Conservation (phyloP, 495 filamentous ascomycete genomes). For the Copromyces sp. region DNA sequence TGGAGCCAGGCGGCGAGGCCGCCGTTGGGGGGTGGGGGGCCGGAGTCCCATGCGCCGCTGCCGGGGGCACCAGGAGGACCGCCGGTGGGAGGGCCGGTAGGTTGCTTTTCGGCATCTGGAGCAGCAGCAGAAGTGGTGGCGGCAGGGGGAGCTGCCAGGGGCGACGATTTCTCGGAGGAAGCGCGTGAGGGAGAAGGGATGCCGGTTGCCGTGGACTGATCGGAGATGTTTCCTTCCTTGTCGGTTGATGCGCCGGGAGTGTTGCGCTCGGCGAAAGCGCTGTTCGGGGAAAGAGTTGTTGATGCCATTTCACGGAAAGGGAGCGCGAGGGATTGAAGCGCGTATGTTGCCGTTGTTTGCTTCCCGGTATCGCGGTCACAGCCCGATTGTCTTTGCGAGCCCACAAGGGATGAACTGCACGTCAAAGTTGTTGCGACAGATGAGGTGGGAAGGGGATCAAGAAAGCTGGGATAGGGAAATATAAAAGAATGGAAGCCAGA, state of each 20-base stretch:
- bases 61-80: background rate
- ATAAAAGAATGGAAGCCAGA: background rate
- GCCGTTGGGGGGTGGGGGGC: conserved; percentile 26
- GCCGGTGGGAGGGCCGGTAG: background rate
- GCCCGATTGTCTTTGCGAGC: background rate
- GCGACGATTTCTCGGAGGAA: background rate
- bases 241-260: background rate
- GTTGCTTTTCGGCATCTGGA: background rate
- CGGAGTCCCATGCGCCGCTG: background rate
- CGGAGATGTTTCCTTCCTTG: background rate
- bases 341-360: background rate
- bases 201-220: background rate
- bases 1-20: conserved; percentile 43
- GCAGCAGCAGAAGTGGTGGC: background rate
- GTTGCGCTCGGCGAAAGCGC: background rate
- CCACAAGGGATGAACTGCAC: background rate
- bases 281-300: background rate
- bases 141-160: background rate
- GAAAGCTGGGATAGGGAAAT: background rate
- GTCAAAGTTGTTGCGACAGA: background rate
- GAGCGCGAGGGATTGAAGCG: background rate
- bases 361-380: background rate
- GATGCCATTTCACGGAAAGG: background rate
- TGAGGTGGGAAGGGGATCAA: background rate
- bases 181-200: background rate